Percentiles rank a stretch among this genome's conserved stretches.
Conservation (phyloP, 1,139 yeast species). For the Geotrichum cucujoidarum region DNA sequence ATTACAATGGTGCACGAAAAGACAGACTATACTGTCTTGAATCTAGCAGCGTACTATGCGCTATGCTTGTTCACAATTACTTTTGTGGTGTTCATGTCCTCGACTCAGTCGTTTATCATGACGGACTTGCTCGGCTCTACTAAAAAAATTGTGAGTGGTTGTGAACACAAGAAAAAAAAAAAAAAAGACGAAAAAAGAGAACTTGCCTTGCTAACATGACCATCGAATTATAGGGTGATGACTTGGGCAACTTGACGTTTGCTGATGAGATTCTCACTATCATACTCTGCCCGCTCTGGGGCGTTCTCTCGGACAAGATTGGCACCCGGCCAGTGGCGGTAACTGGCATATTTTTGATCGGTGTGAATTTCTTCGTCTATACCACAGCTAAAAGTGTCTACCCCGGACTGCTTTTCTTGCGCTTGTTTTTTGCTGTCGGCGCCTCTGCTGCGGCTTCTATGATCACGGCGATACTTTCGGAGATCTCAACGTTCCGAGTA, state of each 20-base stretch:
- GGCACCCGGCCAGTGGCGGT: slow-evolving; percentile 55
- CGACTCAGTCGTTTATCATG: slow-evolving; percentile 65
- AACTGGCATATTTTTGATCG: slow-evolving; percentile 46
- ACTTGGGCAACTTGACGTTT: slow-evolving; percentile 58
- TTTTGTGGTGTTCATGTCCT: slow-evolving; percentile 58
- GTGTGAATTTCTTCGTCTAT: slow-evolving; percentile 47
- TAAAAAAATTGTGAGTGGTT: slow-evolving; percentile 36
- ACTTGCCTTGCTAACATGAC: not conserved
- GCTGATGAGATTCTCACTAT: slow-evolving; percentile 58
- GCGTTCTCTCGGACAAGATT: slow-evolving; percentile 57
- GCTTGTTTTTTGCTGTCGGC: slow-evolving; percentile 59
- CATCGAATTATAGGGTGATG: slow-evolving; percentile 44
- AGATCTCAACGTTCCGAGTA: slow-evolving; percentile 43
- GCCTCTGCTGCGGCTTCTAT: slow-evolving; percentile 46
- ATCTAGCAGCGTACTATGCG: slow-evolving; percentile 29
- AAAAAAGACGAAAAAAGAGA: not conserved
- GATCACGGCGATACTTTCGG: slow-evolving; percentile 51
- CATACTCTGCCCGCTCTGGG: slow-evolving; percentile 55
- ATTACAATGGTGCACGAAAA: slow-evolving; percentile 5
- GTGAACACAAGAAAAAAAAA: no score
- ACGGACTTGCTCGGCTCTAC: slow-evolving; percentile 50
- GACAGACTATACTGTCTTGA: slow-evolving; percentile 19
- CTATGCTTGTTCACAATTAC: slow-evolving; percentile 52
- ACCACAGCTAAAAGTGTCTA: slow-evolving; percentile 44
- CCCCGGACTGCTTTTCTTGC: slow-evolving; percentile 49